Conservation (phyloP, 108 stramenopile species). For the Craspedostauros australis region DNA sequence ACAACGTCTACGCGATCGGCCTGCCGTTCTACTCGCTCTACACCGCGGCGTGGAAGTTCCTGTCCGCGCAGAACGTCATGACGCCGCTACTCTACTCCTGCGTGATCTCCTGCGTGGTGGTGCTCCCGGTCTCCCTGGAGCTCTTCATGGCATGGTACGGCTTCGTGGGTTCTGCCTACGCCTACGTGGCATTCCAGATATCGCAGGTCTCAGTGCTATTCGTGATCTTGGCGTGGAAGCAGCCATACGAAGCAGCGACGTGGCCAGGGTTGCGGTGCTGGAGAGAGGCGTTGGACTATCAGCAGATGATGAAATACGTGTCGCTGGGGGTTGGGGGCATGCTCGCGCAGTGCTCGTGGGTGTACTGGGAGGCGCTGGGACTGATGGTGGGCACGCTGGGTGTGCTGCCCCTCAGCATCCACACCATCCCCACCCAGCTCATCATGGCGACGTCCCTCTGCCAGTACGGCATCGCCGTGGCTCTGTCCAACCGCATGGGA, state of each 20-base stretch:
- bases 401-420: slow-evolving; percentile 26
- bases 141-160: slow-evolving; percentile 9
- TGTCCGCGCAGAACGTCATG: slow-evolving; percentile 34
- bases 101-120: slow-evolving; percentile 1
- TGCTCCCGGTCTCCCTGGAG: slow-evolving; percentile 23
- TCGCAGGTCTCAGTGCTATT: slow-evolving; percentile 18
- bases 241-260: slow-evolving; percentile 22
- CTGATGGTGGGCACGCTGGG: slow-evolving; percentile 35
- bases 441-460: slow-evolving; percentile 10
- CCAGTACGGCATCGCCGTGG: slow-evolving; percentile 16
- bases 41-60: slow-evolving; percentile 22
- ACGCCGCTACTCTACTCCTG: slow-evolving; percentile 21
- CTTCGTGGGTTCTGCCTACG: slow-evolving; percentile 33
- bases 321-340: slow-evolving; percentile 28
- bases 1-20: slow-evolving; percentile 23
- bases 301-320: slow-evolving; percentile 20
- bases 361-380: slow-evolving; percentile 33
- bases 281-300: slow-evolving; percentile 10
- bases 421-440: slow-evolving; percentile 37
- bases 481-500: slow-evolving; percentile 21
- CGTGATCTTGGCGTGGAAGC: slow-evolving; percentile 1
- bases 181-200: slow-evolving; percentile 21
- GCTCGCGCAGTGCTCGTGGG: slow-evolving; percentile 26
- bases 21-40: slow-evolving; percentile 26
- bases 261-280: slow-evolving; percentile 26